A percentile compares a stretch with the other conserved stretches of the same genome.
Conservation (phyloP, 345 rosid species). For the Excoecaria cochinchinensis region DNA sequence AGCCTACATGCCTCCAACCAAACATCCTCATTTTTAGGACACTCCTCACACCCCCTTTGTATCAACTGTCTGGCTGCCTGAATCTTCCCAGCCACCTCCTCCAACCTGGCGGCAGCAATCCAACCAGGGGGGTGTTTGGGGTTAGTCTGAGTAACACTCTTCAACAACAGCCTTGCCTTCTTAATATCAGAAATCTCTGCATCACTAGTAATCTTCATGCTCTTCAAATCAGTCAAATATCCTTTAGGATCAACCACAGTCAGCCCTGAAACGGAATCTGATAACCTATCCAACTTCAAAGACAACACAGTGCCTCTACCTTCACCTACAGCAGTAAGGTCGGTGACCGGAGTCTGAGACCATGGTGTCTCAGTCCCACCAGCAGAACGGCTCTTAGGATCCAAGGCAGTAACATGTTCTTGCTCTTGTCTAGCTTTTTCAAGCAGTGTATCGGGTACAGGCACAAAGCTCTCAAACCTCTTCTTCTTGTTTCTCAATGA, state of each 20-base stretch:
- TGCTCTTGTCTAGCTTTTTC: conserved; percentile 95
- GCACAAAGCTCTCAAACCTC: conserved; percentile 91
- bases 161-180: conserved; percentile 83
- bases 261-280: conserved; percentile 79
- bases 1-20: conserved; percentile 94
- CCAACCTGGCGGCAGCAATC: conserved; percentile 95
- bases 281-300: conserved; percentile 79
- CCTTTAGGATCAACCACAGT: conserved; percentile 97
- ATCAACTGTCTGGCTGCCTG: conserved; percentile 76
- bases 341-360: conserved; percentile 81
- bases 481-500: conserved; percentile 83
- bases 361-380: conserved; percentile 90
- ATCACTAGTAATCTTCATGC: conserved; percentile 95
- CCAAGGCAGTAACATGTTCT: conserved; percentile 93
- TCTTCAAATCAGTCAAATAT: conserved; percentile 83
- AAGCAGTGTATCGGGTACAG: conserved; percentile 77
- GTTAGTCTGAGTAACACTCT: conserved; percentile 83
- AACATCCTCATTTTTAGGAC: conserved; percentile 85
- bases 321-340: conserved; percentile 91
- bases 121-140: conserved; percentile 93
- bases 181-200: conserved; percentile 91
- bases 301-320: conserved; percentile 95
- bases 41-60: conserved; percentile 87
- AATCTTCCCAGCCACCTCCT: conserved; percentile 95
- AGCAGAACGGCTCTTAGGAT: conserved; percentile 77